Conservation (phyloP, 306 rosid species). For the Cyclanthera cordifolia region DNA sequence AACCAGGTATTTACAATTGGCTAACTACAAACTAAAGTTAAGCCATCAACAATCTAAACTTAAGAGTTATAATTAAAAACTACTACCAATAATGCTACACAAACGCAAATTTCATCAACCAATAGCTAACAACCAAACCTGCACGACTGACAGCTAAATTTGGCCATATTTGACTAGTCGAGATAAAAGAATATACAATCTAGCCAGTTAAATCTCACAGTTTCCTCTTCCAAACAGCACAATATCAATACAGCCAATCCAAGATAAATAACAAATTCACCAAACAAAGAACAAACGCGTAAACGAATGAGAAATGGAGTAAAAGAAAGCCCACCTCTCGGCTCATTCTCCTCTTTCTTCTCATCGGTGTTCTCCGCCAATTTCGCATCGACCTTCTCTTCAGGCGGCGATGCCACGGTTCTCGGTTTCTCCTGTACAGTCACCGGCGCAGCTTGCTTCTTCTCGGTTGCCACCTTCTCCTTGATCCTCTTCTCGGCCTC, state of each 20-base stretch:
- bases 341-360: constrained; percentile 7
- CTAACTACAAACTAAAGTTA: background rate
- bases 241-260: too few species aligned
- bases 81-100: background rate
- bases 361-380: background rate
- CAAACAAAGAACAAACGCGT: background rate
- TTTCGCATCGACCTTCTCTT: constrained; percentile 4
- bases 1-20: background rate
- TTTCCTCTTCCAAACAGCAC: too few species aligned
- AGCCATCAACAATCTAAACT: too few species aligned
- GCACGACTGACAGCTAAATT: background rate
- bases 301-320: background rate
- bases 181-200: too few species aligned
- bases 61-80: too few species aligned
- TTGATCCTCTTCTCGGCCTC: constrained; percentile 18
- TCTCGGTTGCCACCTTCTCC: constrained; percentile 15
- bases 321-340: background rate
- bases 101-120: background rate
- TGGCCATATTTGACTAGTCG: too few species aligned
- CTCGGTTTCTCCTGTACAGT: constrained; percentile 2
- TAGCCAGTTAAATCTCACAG: too few species aligned
- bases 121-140: background rate
- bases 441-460: constrained; percentile 19
- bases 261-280: background rate
- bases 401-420: background rate